These are phyloP conservation scores for Arachis stenosperma DNA, from an alignment of 306 rosid genomes.

Conservation along the genomic window DNA sequence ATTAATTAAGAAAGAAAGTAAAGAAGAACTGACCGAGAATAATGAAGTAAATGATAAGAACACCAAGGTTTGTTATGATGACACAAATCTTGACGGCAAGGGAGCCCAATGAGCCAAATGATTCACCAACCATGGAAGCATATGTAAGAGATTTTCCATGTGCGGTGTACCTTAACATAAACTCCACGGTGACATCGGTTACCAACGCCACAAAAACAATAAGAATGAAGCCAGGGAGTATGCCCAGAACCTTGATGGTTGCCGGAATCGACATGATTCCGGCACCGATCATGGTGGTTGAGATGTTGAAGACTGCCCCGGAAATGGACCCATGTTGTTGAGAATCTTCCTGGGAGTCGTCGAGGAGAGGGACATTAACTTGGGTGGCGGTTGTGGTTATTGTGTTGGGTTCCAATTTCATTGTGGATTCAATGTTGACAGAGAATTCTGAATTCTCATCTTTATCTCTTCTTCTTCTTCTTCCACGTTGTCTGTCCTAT, in stretches of 20 bases:
- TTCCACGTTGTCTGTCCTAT: background rate
- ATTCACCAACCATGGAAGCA: constrained; percentile 55
- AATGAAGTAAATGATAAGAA: constrained; percentile 60
- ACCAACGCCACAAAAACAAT: constrained; percentile 50
- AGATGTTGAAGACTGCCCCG: constrained; percentile 63
- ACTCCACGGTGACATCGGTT: constrained; percentile 60
- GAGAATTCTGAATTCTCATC: background rate
- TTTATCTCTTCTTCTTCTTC: no score
- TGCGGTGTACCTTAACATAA: constrained; percentile 54
- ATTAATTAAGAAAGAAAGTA: background rate
- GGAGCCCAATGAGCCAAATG: constrained; percentile 54
- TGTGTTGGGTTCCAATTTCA: constrained; percentile 8
- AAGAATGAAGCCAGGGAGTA: constrained; percentile 52
- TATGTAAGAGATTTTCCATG: constrained; percentile 55
- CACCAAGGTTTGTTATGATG: constrained; percentile 55
- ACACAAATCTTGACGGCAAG: constrained; percentile 56
- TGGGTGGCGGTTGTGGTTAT: background rate
- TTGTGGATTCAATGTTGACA: background rate
- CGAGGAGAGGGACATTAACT: constrained; percentile 25
- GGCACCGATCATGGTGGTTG: constrained; percentile 68
- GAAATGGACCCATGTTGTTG: constrained; percentile 36
- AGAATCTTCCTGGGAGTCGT: constrained; percentile 1
- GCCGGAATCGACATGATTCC: constrained; percentile 78
- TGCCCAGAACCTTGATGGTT: constrained; percentile 60
- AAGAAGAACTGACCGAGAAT: constrained; percentile 52